These are phyloP conservation scores for Penicillium cosmopolitanum DNA, from an alignment of 495 filamentous ascomycete genomes.

Conservation along the genomic window DNA sequence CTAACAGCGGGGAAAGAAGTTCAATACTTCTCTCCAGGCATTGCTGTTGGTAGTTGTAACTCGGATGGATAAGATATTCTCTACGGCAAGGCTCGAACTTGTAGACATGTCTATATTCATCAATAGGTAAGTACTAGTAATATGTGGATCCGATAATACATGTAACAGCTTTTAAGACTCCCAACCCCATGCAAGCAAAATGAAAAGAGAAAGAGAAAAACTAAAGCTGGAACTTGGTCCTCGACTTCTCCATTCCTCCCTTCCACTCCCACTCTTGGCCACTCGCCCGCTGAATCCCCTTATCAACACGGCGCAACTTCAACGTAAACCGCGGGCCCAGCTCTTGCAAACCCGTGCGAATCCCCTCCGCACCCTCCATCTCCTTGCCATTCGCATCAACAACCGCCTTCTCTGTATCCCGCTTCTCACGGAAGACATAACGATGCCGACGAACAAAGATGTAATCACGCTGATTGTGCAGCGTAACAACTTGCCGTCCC, in stretches of 20 bases:
- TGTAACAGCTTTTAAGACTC: slow-evolving; percentile 30
- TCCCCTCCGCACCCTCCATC: slow-evolving; percentile 77
- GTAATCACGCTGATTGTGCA: slow-evolving; percentile 97
- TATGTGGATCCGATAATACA: slow-evolving; percentile 19
- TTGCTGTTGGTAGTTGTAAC: no score
- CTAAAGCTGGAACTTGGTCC: slow-evolving; percentile 90
- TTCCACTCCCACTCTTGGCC: slow-evolving; percentile 97
- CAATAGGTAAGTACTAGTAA: slow-evolving; percentile 4
- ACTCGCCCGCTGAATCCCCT: slow-evolving; percentile 77
- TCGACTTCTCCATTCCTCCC: slow-evolving; percentile 85
- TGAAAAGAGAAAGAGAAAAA: slow-evolving; percentile 26
- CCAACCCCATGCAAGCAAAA: slow-evolving; percentile 35
- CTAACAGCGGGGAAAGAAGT: no score
- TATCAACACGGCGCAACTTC: slow-evolving; percentile 89
- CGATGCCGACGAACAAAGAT: slow-evolving; percentile 89
- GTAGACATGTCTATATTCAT: slow-evolving; percentile 15
- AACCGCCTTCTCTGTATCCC: slow-evolving; percentile 82
- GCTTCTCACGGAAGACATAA: slow-evolving; percentile 90
- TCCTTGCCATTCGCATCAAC: slow-evolving; percentile 86
- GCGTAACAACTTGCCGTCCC: slow-evolving; percentile 84
- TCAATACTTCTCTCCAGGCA: no score
- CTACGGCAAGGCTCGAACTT: no score
- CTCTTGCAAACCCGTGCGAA: slow-evolving; percentile 84
- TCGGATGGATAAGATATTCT: no score
- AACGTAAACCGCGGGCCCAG: slow-evolving; percentile 83